Base-by-base conservation (phyloP, 2,329 filamentous ascomycete genomes). In the Aspergillus ustus region DNA sequence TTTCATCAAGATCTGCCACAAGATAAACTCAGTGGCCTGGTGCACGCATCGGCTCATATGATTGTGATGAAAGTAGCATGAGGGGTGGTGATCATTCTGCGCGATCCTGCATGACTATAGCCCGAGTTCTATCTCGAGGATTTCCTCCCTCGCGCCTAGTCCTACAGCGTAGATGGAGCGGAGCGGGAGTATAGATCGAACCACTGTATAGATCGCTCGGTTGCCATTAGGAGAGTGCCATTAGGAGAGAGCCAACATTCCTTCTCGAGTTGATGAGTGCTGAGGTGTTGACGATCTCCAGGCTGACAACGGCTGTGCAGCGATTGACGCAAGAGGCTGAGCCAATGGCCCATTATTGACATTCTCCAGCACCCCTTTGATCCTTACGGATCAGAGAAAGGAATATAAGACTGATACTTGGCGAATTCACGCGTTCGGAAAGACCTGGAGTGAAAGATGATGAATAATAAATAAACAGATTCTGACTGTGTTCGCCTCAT, bases 401-500 rank as follows among this genome's bases (percentile, higher is more conserved):
- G 34, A 22, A 53, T 40, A 40, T 48, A 25, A 48, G 29, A 25
- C 53, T 56, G 11, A 40, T 8, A 37, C n/a, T 19, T n/a, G 22
- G 37, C 28, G 11, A 37, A 49, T 31, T 11, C 40, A 55, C 15
- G 43, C 25, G 15, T 20, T 17, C n/a, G 13, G 40, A 20, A 46
- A 29, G 17, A 40, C 45, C 28, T 58, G 48, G 48, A 54, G 11
- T 31, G 25, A 17, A 17, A 31, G 51, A 57, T 15, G 9, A 52
- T 52, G 48, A 40, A 40, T 40, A 40, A 40, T 40, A 40, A 40
- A 40, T 15, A 40, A 40, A 40, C 34, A 40, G 34, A 17, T 11
- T 40, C 34, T 40, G 34, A 40, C 15, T 51, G 34, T 58, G 46
- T 50, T 50, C 56, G 48, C 45, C 57, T 60, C 58, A 60, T n/a